Evolutionary conservation across 441 rosid species (phyloP).

Genomic region (Eutrema salsugineum): DNA sequence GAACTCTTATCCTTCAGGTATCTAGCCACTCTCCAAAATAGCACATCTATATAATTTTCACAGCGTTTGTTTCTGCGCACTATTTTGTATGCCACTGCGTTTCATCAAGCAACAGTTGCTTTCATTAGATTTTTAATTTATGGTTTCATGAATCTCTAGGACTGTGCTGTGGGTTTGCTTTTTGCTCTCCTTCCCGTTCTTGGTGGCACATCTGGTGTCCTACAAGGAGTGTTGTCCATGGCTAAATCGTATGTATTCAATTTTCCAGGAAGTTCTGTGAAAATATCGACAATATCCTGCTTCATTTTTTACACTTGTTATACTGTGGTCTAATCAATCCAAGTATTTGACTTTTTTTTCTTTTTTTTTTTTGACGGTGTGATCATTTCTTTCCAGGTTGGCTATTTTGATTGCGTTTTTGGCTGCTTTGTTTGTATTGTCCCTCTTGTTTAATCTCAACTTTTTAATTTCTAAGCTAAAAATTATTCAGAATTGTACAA

Average conservation of each 20-base stretch:
- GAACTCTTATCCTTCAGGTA: slow-evolving; percentile 95
- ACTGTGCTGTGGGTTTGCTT: slow-evolving; percentile 95
- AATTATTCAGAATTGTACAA: too few relatives aligned
- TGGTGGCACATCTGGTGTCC: slow-evolving; percentile 91
- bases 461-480: too few relatives aligned
- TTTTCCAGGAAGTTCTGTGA: background rate
- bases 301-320: slow-evolving; percentile 5
- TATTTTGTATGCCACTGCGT: background rate
- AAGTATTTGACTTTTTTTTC: background rate
- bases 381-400: slow-evolving; percentile 53
- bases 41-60: background rate
- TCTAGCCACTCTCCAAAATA: slow-evolving; percentile 6
- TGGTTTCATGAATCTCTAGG: slow-evolving; percentile 47
- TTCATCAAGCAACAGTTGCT: slow-evolving; percentile 10
- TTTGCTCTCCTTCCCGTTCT: slow-evolving; percentile 98
- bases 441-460: too few relatives aligned
- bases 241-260: slow-evolving; percentile 73
- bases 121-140: slow-evolving; percentile 14
- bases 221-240: slow-evolving; percentile 91
- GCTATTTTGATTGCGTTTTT: slow-evolving; percentile 69
- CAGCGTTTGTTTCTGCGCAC: background rate
- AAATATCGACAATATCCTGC: background rate
- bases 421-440: slow-evolving; percentile 63
- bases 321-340: background rate
- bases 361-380: background rate